Percentiles rank a stretch among this genome's conserved stretches.
These are phyloP conservation scores for Didymellaceae sp. DNA, from an alignment of 2,329 filamentous ascomycete species.

Conservation along the genomic window DNA sequence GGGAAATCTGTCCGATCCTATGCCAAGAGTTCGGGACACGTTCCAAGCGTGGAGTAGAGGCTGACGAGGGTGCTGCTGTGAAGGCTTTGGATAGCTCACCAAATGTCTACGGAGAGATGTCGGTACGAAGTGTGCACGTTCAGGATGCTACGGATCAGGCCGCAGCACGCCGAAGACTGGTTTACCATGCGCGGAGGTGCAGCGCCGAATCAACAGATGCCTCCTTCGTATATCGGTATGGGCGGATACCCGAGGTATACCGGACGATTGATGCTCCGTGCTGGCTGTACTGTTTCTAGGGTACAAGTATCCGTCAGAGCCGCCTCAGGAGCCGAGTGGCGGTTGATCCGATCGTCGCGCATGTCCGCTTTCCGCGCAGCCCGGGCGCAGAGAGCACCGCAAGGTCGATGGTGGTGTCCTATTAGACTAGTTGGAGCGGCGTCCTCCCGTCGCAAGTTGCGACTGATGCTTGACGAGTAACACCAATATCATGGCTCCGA, in stretches of 20 bases:
- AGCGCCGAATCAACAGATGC: conserved; percentile 13
- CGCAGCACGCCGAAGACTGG: conserved; percentile 1
- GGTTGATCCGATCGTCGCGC: conserved; percentile 20
- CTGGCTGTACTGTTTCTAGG: conserved; percentile 18
- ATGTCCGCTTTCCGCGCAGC: conserved; percentile 18
- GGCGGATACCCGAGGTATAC: conserved; percentile 34
- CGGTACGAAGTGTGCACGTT: conserved; percentile 7
- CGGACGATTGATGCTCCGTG: conserved; percentile 39
- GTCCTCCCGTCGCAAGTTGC: conserved; percentile 15
- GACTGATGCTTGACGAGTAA: conserved; percentile 14
- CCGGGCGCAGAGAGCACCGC: conserved; percentile 12
- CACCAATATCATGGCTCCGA: conserved; percentile 27
- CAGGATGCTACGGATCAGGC: conserved; percentile 5
- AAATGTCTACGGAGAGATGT: not conserved
- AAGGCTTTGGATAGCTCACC: conserved; percentile 1
- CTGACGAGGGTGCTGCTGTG: conserved; percentile 2
- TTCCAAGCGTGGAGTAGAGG: conserved; percentile 19
- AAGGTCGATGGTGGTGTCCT: conserved; percentile 10
- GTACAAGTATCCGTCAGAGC: conserved; percentile 31
- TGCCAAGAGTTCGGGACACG: conserved; percentile 40
- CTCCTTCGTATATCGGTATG: conserved; percentile 16
- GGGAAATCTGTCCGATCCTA: conserved; percentile 48
- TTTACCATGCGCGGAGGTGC: conserved; percentile 7
- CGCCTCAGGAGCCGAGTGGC: conserved; percentile 16
- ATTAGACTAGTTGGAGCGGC: conserved; percentile 15